Conservation (phyloP, 495 filamentous ascomycete genomes). For the Hyaloscypha bicolor region DNA sequence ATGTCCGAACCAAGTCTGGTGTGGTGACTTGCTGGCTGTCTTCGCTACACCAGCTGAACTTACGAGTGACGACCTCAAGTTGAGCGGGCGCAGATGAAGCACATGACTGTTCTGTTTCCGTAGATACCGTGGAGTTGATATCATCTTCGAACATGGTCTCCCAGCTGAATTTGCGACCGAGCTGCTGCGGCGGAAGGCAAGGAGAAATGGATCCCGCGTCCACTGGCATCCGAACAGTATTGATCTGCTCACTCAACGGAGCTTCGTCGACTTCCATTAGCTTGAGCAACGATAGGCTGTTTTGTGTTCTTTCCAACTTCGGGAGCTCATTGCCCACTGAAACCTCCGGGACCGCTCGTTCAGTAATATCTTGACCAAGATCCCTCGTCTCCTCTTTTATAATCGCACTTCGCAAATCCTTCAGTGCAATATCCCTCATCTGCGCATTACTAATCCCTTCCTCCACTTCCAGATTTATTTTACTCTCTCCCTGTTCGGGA, state of each 20-base stretch:
- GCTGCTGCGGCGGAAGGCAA: neutral
- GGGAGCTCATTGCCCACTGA: neutral
- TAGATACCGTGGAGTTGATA: neutral
- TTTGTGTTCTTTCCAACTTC: neutral
- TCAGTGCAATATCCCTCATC: conserved; percentile 5
- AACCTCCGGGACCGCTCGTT: neutral
- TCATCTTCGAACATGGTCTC: neutral
- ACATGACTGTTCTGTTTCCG: neutral
- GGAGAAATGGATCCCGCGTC: too few species aligned
- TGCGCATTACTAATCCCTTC: conserved; percentile 6
- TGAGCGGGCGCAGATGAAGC: neutral
- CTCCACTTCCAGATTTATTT: conserved; percentile 3
- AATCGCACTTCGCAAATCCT: neutral
- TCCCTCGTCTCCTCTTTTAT: neutral
- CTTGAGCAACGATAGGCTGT: neutral
- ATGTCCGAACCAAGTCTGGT: neutral
- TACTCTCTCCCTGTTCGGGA: conserved; percentile 24
- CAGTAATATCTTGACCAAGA: neutral
- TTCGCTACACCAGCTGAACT: neutral
- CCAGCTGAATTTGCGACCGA: neutral
- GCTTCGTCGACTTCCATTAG: neutral
- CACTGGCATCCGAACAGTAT: neutral
- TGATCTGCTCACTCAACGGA: neutral
- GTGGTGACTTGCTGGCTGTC: neutral
- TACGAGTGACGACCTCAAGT: neutral